Evolutionary conservation across 129 eudicot species (phyloP).

Genomic region (Flaveria ramosissima): DNA sequence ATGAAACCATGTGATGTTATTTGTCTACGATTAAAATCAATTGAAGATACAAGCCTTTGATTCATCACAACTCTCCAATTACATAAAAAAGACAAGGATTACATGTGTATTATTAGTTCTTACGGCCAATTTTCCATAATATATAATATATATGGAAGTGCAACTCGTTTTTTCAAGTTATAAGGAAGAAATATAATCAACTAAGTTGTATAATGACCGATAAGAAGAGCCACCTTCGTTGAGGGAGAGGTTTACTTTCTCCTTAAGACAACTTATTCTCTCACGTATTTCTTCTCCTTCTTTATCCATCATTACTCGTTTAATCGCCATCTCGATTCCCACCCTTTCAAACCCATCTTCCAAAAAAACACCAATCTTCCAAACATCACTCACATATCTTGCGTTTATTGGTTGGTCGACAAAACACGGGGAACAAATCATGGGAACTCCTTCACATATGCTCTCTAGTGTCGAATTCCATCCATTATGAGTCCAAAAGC

Average conservation of each 20-base stretch:
- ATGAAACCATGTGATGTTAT: background rate
- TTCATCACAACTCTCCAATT: background rate
- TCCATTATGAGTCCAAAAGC: slow-evolving; percentile 54
- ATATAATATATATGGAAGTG: background rate
- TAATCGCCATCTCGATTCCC: slow-evolving; percentile 34
- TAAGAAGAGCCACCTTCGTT: slow-evolving; percentile 42
- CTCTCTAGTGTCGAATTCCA: slow-evolving; percentile 64
- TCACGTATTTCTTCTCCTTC: slow-evolving; percentile 42
- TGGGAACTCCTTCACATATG: slow-evolving; percentile 55
- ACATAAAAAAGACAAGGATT: background rate
- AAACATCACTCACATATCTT: slow-evolving; percentile 39
- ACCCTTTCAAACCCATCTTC: slow-evolving; percentile 37
- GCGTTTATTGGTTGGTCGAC: slow-evolving; percentile 46
- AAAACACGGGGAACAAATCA: slow-evolving; percentile 49
- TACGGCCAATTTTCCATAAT: too few species aligned
- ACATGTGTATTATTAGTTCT: background rate
- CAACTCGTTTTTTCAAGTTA: background rate
- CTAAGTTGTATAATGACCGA: slow-evolving; percentile 25
- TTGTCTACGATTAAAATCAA: background rate
- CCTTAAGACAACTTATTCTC: slow-evolving; percentile 28
- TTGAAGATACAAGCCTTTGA: background rate
- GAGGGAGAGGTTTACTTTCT: slow-evolving; percentile 31
- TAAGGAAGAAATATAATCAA: slow-evolving; percentile 28
- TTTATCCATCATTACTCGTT: slow-evolving; percentile 38
- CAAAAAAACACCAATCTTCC: slow-evolving; percentile 49